Percentiles rank a stretch among this genome's conserved stretches.
phyloP scores from a whole-genome alignment of 345 rosid genomes.

The Acer negundo region DNA sequence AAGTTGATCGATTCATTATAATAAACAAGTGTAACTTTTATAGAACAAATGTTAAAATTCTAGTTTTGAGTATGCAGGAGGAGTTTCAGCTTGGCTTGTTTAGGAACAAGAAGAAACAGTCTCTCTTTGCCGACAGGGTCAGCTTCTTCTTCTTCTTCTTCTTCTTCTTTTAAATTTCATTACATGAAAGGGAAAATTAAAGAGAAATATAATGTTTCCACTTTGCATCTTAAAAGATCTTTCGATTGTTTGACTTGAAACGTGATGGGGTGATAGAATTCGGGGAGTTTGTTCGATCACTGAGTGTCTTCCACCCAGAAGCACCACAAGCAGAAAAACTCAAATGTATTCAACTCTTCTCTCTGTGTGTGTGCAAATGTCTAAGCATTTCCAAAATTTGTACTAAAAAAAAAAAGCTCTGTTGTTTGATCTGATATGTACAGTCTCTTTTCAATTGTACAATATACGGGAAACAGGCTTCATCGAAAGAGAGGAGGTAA shows the following conservation, averaged over 20 bases:
- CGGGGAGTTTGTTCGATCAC: conserved; percentile 67
- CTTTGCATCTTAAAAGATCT: conserved; percentile 36
- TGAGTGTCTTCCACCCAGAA: conserved; percentile 68
- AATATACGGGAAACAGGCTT: conserved; percentile 63
- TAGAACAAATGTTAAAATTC: background rate
- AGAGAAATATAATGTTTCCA: background rate
- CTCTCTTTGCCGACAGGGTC: conserved; percentile 51
- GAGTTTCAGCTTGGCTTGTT: conserved; percentile 70
- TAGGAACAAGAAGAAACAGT: conserved; percentile 50
- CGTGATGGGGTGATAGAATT: conserved; percentile 64
- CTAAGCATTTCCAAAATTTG: background rate
- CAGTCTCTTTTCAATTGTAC: conserved; percentile 60
- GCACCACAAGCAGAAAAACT: conserved; percentile 59
- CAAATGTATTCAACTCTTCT: conserved; percentile 40
- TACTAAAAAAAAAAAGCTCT: background rate
- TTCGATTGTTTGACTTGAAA: conserved; percentile 65
- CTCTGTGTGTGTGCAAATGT: too few relatives aligned
- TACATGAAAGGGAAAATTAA: background rate
- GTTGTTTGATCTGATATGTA: conserved; percentile 3
- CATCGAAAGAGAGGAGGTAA: conserved; percentile 60
- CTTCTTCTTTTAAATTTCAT: background rate
- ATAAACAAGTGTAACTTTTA: background rate
- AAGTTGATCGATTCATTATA: conserved; percentile 4
- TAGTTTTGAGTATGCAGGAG: conserved; percentile 44
- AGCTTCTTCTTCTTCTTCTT: background rate